A percentile compares a stretch with the other conserved stretches of the same genome.
phyloP scores from a whole-genome alignment of 345 rosid species.

The Limnanthes douglasii region DNA sequence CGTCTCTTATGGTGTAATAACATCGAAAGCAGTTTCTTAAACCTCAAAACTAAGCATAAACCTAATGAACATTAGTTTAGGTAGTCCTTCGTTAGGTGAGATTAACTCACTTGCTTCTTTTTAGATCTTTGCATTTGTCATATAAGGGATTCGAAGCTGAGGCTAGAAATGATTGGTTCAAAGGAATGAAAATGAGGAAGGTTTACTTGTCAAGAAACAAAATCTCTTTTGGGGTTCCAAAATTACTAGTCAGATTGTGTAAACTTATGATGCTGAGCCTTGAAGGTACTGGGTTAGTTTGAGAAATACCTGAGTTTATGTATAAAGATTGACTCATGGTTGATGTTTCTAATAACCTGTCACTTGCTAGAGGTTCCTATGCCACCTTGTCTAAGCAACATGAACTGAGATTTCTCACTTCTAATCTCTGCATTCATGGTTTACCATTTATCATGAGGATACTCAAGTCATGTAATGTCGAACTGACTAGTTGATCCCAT shows the following conservation, averaged over 20 bases:
- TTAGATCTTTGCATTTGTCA: conserved; percentile 40
- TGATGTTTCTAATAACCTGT: conserved; percentile 30
- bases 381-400: conserved; percentile 21
- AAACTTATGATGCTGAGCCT: conserved; percentile 31
- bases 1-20: too few species aligned
- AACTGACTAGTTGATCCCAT: too few species aligned
- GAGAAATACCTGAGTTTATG: conserved; percentile 34
- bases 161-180: conserved; percentile 23
- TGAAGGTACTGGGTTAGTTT: conserved; percentile 38
- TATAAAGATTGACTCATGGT: conserved; percentile 20
- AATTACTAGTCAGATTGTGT: conserved; percentile 23
- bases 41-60: too few species aligned
- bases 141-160: conserved; percentile 38
- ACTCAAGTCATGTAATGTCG: too few species aligned
- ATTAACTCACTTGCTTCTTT: conserved; percentile 17
- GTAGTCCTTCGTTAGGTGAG: conserved; percentile 32
- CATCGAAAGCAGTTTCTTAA: too few species aligned
- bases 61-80: conserved; percentile 41
- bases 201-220: conserved; percentile 36
- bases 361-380: conserved; percentile 41
- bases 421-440: neutral
- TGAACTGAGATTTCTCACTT: conserved; percentile 35
- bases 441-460: too few species aligned
- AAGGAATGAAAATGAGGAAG: conserved; percentile 34
- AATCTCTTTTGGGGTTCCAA: conserved; percentile 41